phyloP scores from a whole-genome alignment of 202 grass and related monocot species.

The Setaria viridis region DNA sequence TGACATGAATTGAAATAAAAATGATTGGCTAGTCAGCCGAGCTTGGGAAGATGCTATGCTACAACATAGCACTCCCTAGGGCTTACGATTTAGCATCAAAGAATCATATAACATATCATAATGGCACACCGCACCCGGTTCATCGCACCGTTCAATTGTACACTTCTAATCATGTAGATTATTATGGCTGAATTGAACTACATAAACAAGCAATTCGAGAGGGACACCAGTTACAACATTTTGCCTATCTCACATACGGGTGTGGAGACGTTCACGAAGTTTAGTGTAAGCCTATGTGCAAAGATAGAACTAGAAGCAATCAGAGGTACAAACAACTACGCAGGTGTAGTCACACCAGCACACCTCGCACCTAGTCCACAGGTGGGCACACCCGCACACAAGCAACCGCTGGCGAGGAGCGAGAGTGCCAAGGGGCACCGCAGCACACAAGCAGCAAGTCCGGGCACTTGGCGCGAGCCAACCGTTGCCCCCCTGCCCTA shows the following conservation, averaged over 20 bases:
- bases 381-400: background rate
- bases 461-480: constrained; percentile 24
- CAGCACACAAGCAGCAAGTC: background rate
- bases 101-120: background rate
- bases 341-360: background rate
- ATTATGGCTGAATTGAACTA: too few relatives aligned
- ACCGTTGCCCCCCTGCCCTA: background rate
- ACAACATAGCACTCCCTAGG: too few relatives aligned
- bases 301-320: too few relatives aligned
- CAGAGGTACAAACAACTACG: background rate
- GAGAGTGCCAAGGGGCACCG: background rate
- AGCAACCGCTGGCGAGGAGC: background rate
- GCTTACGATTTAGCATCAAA: too few relatives aligned
- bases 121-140: too few relatives aligned
- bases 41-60: background rate
- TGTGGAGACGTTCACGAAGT: too few relatives aligned
- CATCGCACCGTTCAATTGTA: too few relatives aligned
- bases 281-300: background rate
- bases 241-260: too few relatives aligned
- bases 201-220: background rate
- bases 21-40: background rate
- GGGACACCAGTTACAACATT: too few relatives aligned
- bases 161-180: too few relatives aligned
- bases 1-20: background rate
- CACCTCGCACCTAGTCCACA: background rate